Evolutionary conservation across 1,284 basidiomycete species (phyloP), one percentile per base, ranked within the genome.

Genomic region (Ganoderma lingzhi): DNA sequence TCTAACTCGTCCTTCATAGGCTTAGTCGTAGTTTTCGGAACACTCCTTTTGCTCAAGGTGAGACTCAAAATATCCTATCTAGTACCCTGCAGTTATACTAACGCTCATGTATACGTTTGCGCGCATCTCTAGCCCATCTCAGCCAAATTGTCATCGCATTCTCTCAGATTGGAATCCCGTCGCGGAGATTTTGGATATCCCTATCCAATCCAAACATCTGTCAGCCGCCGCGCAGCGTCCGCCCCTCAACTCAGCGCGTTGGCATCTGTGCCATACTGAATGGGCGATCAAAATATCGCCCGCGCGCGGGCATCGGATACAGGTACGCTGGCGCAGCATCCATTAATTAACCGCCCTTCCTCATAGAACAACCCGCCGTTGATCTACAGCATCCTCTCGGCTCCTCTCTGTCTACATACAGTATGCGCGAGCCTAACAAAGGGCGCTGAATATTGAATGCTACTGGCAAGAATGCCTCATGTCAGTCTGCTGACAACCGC

Each of bases 141-240:
- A 58, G 65, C 23, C 37, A 55, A 42, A 56, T 44, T 66, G 59
- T 23, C 39, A n/a, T 59, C 65, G 65, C n/a, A 14, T 30, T 39
- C 42, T 28, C 23, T 1, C 28, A 15, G 51, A 44, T 32, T 45
- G 23, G n/a, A 28, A 23, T 41, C 15, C 51, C 51, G 51, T 55
- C 65, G 60, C 65, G 59, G 65, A 66, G 65, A 39, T 23, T 66
- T 3, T 14, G 39, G 23, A 61, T 41, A 23, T 66, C 59, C 39
- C 17, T 19, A 51, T 51, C 48, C 48, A 51, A 39, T 55, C 45
- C 59, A 28, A 23, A 62, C 56, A 55, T n/a, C 30, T 23, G 8
- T 23, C 12, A 19, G 14, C 28, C 63, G 28, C 37, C 23, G 58
- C n/a, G 30, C 58, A 41, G n/a, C 58, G 1, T 41, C 39, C 45